Conservation (phyloP, 176 grass and related monocot genomes). For the Neostapfia colusana region DNA sequence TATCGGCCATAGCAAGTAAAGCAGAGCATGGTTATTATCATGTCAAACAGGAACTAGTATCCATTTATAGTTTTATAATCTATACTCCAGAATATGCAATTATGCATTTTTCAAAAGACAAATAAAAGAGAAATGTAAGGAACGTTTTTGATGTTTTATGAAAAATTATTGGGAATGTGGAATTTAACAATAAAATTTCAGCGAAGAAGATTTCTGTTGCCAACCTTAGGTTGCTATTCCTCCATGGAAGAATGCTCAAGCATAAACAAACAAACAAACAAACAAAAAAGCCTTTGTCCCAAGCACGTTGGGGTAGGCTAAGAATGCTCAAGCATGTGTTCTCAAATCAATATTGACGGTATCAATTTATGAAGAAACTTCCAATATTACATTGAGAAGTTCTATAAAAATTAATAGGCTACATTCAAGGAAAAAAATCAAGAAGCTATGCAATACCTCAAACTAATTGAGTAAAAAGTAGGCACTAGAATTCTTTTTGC, state of each 20-base stretch:
- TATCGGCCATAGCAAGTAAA: slow-evolving; percentile 20
- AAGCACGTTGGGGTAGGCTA: too few relatives aligned
- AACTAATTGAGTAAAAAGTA: not conserved
- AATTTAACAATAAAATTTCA: slow-evolving; percentile 5
- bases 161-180: slow-evolving; percentile 17
- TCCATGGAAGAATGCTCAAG: not conserved
- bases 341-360: not conserved
- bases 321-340: not conserved
- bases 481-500: not conserved
- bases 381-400: not conserved
- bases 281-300: too few relatives aligned
- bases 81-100: not conserved
- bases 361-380: not conserved
- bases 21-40: not conserved
- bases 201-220: not conserved
- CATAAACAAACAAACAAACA: too few relatives aligned
- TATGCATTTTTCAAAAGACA: not conserved
- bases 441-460: not conserved
- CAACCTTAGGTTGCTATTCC: not conserved
- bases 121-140: not conserved
- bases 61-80: slow-evolving; percentile 1
- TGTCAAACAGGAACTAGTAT: slow-evolving; percentile 5
- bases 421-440: not conserved
- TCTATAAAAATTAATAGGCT: not conserved
- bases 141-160: not conserved